Conservation (phyloP, 495 filamentous ascomycete genomes). For the Penicillium ucsense region DNA sequence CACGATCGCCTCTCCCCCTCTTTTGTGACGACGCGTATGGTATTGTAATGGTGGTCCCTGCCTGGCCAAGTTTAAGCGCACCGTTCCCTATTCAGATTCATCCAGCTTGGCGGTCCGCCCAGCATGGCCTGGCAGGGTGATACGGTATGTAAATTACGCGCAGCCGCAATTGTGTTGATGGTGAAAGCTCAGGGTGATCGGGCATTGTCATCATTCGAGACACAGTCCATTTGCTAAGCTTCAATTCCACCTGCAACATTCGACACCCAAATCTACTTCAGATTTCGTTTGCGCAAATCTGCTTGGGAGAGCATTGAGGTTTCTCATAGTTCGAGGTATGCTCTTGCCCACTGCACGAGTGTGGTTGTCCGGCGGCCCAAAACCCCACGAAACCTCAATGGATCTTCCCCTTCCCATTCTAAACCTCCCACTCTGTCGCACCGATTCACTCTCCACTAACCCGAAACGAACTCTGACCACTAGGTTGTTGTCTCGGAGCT, state of each 20-base stretch:
- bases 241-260: neutral
- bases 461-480: neutral
- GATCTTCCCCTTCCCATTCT: constrained; percentile 19
- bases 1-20: constrained; percentile 13
- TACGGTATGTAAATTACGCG: constrained; percentile 19
- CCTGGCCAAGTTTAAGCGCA: neutral
- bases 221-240: neutral
- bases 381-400: constrained; percentile 38
- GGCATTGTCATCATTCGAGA: constrained; percentile 2
- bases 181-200: constrained; percentile 9
- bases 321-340: constrained; percentile 24
- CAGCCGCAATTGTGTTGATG: constrained; percentile 8
- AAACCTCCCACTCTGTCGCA: constrained; percentile 2
- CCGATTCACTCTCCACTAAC: neutral
- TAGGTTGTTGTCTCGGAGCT: neutral
- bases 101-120: neutral
- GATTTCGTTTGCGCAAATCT: neutral
- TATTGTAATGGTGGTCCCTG: constrained; percentile 11
- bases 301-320: neutral
- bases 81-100: neutral
- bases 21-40: constrained; percentile 11
- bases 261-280: neutral
- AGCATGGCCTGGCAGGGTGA: neutral
- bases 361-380: constrained; percentile 30
- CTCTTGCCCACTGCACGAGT: constrained; percentile 11